A percentile compares a stretch with the other conserved stretches of the same genome.
phyloP scores from a whole-genome alignment of 345 rosid genomes.

The Crucihimalaya himalaica region DNA sequence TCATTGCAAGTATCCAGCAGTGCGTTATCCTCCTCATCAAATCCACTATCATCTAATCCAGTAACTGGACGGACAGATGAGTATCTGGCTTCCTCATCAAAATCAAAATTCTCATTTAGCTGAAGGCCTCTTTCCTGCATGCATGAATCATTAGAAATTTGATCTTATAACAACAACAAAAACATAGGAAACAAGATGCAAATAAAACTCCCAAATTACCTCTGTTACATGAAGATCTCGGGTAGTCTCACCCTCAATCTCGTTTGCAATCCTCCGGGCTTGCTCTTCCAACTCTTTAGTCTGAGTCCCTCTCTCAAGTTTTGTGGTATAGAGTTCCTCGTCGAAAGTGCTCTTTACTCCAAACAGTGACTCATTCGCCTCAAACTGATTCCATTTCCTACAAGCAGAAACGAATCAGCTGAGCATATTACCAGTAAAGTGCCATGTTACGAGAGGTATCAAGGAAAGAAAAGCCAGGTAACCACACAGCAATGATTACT shows the following conservation, averaged over 20 bases:
- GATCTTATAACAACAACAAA: not conserved
- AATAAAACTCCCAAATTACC: constrained; percentile 45
- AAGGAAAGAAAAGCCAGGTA: constrained; percentile 25
- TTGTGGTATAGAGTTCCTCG: constrained; percentile 92
- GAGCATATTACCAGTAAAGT: constrained; percentile 21
- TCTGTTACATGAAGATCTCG: constrained; percentile 90
- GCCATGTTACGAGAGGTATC: not conserved
- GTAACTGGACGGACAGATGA: constrained; percentile 71
- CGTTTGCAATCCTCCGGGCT: constrained; percentile 84
- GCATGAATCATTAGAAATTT: constrained; percentile 16
- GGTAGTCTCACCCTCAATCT: constrained; percentile 89
- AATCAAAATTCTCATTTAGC: constrained; percentile 55
- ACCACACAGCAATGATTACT: constrained; percentile 18
- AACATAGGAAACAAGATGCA: constrained; percentile 8
- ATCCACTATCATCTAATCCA: constrained; percentile 74
- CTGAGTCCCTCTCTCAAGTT: constrained; percentile 68
- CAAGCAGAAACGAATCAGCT: constrained; percentile 17
- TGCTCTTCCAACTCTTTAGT: constrained; percentile 67
- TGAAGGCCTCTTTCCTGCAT: constrained; percentile 84
- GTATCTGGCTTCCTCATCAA: constrained; percentile 84
- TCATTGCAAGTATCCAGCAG: constrained; percentile 56
- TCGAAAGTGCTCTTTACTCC: constrained; percentile 88
- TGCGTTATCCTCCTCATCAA: constrained; percentile 66
- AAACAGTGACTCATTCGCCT: constrained; percentile 67
- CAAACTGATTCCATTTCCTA: constrained; percentile 93